These are phyloP conservation scores for Saturnispora halmiae DNA, from an alignment of 805 yeast genomes.

Conservation along the genomic window DNA sequence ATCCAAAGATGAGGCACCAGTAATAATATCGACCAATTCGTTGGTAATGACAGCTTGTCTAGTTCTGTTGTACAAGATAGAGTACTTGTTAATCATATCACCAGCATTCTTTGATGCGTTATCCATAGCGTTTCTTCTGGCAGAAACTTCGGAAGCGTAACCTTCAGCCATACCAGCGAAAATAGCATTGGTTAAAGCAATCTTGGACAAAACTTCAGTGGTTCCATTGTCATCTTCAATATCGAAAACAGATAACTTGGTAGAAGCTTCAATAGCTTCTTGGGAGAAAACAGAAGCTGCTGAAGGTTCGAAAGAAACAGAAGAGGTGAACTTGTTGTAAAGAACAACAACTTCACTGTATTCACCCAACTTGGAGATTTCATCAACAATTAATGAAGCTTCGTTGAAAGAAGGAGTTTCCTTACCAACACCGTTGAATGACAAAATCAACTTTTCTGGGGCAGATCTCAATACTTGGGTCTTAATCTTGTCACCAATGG, in stretches of 20 bases:
- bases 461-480: slow-evolving; percentile 81
- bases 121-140: slow-evolving; percentile 99
- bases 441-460: slow-evolving; percentile 55
- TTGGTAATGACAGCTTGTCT: slow-evolving; percentile 99
- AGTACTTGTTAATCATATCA: slow-evolving; percentile 94
- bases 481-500: slow-evolving; percentile 93
- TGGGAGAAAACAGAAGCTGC: slow-evolving; percentile 57
- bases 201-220: slow-evolving; percentile 67
- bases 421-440: slow-evolving; percentile 90
- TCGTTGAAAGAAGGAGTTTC: slow-evolving; percentile 92
- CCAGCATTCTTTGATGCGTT: slow-evolving; percentile 99
- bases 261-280: slow-evolving; percentile 69
- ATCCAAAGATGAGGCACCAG: slow-evolving; percentile 98
- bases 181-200: slow-evolving; percentile 82
- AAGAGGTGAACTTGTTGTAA: slow-evolving; percentile 81
- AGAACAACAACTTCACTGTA: slow-evolving; percentile 73
- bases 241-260: slow-evolving; percentile 77
- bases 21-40: slow-evolving; percentile 98
- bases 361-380: slow-evolving; percentile 57
- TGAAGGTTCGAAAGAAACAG: slow-evolving; percentile 86
- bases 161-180: slow-evolving; percentile 94
- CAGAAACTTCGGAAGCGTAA: slow-evolving; percentile 94
- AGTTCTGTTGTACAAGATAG: slow-evolving; percentile 97
- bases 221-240: slow-evolving; percentile 60
- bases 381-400: slow-evolving; percentile 81